phyloP scores from a whole-genome alignment of 129 eudicot genomes.

The Ambrosia trifida region DNA sequence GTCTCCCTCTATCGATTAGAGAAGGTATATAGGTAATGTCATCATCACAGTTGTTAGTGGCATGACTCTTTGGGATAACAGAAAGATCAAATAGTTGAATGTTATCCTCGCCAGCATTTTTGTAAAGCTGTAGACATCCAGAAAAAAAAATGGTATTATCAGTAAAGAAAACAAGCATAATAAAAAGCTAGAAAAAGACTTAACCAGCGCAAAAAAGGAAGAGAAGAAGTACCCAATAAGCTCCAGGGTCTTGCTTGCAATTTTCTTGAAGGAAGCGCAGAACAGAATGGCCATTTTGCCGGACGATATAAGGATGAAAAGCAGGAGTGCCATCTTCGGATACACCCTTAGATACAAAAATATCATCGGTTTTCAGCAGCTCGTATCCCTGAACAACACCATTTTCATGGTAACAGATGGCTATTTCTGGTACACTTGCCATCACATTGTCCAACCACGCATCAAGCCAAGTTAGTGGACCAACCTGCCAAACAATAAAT shows the following conservation, averaged over 20 bases:
- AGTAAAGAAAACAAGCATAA: conserved; percentile 22
- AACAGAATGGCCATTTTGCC: conserved; percentile 91
- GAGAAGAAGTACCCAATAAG: conserved; percentile 74
- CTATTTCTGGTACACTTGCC: conserved; percentile 99
- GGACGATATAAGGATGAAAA: conserved; percentile 90
- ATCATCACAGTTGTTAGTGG: conserved; percentile 54
- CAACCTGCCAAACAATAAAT: conserved; percentile 51
- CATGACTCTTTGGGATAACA: conserved; percentile 62
- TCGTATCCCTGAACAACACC: conserved; percentile 99
- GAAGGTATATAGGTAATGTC: conserved; percentile 67
- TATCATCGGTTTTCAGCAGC: conserved; percentile 93
- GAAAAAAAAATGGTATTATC: conserved; percentile 10
- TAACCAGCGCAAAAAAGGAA: not conserved
- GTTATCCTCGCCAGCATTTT: conserved; percentile 95
- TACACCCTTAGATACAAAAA: conserved; percentile 77
- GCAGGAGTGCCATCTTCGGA: conserved; percentile 98
- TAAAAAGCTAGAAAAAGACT: conserved; percentile 9
- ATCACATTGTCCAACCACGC: conserved; percentile 99
- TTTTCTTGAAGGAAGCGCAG: conserved; percentile 90
- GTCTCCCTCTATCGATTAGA: conserved; percentile 69
- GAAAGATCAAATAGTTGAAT: conserved; percentile 97
- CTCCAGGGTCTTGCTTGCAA: conserved; percentile 99
- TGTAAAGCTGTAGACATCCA: conserved; percentile 61
- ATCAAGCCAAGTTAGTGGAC: conserved; percentile 96
- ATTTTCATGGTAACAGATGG: conserved; percentile 92